phyloP scores from a whole-genome alignment of 805 yeast genomes.

The Dipodascus geniculatus region DNA sequence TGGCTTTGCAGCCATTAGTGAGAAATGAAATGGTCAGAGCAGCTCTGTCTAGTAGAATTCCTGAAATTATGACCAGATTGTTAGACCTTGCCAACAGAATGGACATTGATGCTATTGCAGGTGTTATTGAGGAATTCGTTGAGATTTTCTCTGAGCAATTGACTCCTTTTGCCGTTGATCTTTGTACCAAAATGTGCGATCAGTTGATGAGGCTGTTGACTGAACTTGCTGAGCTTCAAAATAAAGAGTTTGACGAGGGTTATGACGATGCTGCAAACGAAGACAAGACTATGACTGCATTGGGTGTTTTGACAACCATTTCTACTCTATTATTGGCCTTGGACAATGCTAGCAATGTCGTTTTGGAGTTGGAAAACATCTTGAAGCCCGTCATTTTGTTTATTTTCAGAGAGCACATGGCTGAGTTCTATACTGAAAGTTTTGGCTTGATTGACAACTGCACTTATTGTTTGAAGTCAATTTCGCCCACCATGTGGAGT shows the following conservation, averaged over 20 bases:
- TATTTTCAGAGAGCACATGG: slow-evolving; percentile 53
- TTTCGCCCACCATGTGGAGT: slow-evolving; percentile 68
- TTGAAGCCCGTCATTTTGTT: slow-evolving; percentile 58
- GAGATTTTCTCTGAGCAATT: slow-evolving; percentile 78
- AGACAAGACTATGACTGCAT: slow-evolving; percentile 73
- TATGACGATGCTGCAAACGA: slow-evolving; percentile 32
- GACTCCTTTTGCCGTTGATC: slow-evolving; percentile 79
- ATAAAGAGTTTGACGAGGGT: slow-evolving; percentile 27
- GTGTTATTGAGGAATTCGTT: slow-evolving; percentile 92
- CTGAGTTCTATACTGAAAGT: slow-evolving; percentile 65
- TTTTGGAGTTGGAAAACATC: slow-evolving; percentile 50
- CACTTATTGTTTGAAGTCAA: slow-evolving; percentile 45
- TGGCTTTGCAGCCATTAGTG: slow-evolving; percentile 74
- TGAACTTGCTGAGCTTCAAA: slow-evolving; percentile 49
- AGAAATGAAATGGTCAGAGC: slow-evolving; percentile 53
- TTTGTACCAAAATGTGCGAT: slow-evolving; percentile 42
- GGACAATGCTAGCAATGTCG: slow-evolving; percentile 65
- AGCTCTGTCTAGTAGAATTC: slow-evolving; percentile 53
- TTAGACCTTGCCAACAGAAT: slow-evolving; percentile 64
- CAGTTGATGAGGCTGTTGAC: slow-evolving; percentile 63
- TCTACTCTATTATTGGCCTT: slow-evolving; percentile 71
- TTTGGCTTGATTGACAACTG: slow-evolving; percentile 66
- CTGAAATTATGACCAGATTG: slow-evolving; percentile 73
- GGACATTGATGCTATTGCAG: slow-evolving; percentile 78
- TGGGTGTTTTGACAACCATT: slow-evolving; percentile 72